Base-by-base conservation (phyloP, 495 filamentous ascomycete genomes). In the Penicillium chermesinum region DNA sequence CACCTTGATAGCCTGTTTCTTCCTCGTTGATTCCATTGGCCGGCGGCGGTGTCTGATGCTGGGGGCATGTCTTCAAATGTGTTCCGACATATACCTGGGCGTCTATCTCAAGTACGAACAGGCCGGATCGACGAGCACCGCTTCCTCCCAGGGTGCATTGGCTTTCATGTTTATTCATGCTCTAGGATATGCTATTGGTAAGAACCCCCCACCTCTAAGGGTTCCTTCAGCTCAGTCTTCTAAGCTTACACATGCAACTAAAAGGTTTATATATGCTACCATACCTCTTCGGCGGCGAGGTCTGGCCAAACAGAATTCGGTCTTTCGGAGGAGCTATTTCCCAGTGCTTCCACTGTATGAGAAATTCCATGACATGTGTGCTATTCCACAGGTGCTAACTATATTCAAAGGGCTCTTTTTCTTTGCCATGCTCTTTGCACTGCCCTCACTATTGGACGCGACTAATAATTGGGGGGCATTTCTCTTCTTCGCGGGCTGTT, bases 241-340 rank as follows among this genome's bases (percentile, higher is more conserved):
- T n/a, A n/a, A n/a, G n/a, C n/a, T n/a, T n/a, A n/a, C n/a, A n/a
- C n/a, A n/a, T n/a, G n/a, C n/a, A n/a, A n/a, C n/a, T n/a, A 21
- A 20, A 30, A 59, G 56, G 57, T 3, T 44, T 59, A 12, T 30
- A 53, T 9, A 48, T 41, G 9, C 36, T 59, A n/a, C 56, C 56
- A 14, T 59, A 59, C 10, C 36, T 59, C 1, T 59, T 59, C 37
- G 56, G 45, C 8, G 45, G 41, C 6, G 56, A 59, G 22, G 38
- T 55, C 37, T 59, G 56, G 56, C 56, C 56, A 0, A 59, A 55
- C 38, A 52, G 44, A 7, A 59, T 59, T 38, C 52, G 56, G 4
- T 59, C 56, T 5, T 55, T 59, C 43, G 56, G 56, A n/a, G 56
- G 36, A n/a, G 44, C 56, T 0, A 18, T 55, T 12, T 10, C 45